A percentile compares a stretch with the other conserved stretches of the same genome.
These are phyloP conservation scores for Lanmaoa pseudosensibilis DNA, from an alignment of 768 basidiomycete genomes.

Conservation along the genomic window DNA sequence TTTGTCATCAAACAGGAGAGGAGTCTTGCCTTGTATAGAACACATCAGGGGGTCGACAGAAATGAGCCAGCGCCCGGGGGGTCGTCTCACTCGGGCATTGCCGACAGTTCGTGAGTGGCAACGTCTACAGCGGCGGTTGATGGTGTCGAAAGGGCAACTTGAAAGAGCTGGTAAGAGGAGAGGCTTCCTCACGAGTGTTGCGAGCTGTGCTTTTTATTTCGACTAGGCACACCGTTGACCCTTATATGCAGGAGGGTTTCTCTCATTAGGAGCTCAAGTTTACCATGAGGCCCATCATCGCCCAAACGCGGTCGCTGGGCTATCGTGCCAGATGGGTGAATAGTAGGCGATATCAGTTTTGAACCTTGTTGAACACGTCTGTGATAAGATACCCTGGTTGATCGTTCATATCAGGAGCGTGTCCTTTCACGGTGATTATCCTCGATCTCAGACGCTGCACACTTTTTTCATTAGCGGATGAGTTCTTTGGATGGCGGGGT, in stretches of 20 bases:
- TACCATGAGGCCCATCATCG: conserved; percentile 5
- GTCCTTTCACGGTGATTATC: neutral
- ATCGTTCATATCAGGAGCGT: neutral
- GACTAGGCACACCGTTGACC: conserved; percentile 16
- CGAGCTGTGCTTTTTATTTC: conserved; percentile 14
- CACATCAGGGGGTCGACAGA: conserved; percentile 3
- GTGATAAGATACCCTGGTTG: neutral
- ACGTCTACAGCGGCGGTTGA: conserved; percentile 1
- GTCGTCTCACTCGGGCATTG: conserved; percentile 14
- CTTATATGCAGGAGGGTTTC: conserved; percentile 10
- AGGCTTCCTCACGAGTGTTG: neutral
- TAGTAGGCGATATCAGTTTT: neutral
- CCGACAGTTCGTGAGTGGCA: conserved; percentile 10
- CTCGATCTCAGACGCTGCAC: conserved; percentile 2
- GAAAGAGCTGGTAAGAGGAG: neutral
- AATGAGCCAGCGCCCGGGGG: neutral
- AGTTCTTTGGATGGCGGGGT: neutral
- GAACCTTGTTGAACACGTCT: conserved; percentile 20
- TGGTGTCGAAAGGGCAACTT: neutral
- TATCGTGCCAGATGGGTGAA: conserved; percentile 8
- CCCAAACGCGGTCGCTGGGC: conserved; percentile 19
- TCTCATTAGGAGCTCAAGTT: neutral
- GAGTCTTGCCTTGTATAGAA: conserved; percentile 8
- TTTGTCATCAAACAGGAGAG: conserved; percentile 2
- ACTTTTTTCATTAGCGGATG: neutral